Conservation (phyloP, 441 rosid species). For the Kokia cookei region DNA sequence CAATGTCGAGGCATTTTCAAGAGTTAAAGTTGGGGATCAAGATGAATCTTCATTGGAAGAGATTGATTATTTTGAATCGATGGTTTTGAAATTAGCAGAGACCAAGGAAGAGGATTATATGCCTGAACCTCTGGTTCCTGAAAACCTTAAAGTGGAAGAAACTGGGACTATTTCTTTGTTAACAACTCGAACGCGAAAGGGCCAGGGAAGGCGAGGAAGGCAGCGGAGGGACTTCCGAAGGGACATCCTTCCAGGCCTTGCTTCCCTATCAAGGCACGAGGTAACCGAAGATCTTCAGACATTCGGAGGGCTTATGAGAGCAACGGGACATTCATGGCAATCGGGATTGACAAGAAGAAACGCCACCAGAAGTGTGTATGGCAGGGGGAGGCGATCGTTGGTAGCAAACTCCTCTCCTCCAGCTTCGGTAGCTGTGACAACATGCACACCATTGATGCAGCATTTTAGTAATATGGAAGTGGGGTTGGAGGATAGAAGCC, state of each 20-base stretch:
- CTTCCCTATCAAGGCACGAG: conserved; percentile 83
- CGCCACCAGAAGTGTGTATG: conserved; percentile 60
- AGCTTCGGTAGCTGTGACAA: conserved; percentile 17
- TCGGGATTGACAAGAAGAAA: conserved; percentile 69
- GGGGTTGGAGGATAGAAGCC: conserved; percentile 76
- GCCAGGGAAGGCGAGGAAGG: conserved; percentile 88
- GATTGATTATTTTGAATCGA: conserved; percentile 78
- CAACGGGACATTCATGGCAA: conserved; percentile 72
- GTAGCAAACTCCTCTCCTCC: conserved; percentile 32
- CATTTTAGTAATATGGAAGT: conserved; percentile 51
- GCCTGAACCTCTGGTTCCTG: conserved; percentile 73
- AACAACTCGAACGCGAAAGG: conserved; percentile 55
- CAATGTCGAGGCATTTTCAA: conserved; percentile 29
- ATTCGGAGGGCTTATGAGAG: conserved; percentile 81
- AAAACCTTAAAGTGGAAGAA: conserved; percentile 53
- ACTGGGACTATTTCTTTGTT: conserved; percentile 24
- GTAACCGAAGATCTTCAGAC: conserved; percentile 93
- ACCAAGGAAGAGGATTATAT: conserved; percentile 72
- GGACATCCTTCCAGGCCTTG: conserved; percentile 94
- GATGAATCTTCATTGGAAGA: conserved; percentile 46
- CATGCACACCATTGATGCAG: conserved; percentile 43
- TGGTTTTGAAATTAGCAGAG: conserved; percentile 59
- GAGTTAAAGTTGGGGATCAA: conserved; percentile 23
- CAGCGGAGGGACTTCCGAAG: conserved; percentile 95
- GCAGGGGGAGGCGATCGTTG: conserved; percentile 58